Evolutionary conservation across 371 early-diverging fungal genomes (phyloP), one percentile per base, ranked within the genome.

Genomic region (Funneliformis caledonium): DNA sequence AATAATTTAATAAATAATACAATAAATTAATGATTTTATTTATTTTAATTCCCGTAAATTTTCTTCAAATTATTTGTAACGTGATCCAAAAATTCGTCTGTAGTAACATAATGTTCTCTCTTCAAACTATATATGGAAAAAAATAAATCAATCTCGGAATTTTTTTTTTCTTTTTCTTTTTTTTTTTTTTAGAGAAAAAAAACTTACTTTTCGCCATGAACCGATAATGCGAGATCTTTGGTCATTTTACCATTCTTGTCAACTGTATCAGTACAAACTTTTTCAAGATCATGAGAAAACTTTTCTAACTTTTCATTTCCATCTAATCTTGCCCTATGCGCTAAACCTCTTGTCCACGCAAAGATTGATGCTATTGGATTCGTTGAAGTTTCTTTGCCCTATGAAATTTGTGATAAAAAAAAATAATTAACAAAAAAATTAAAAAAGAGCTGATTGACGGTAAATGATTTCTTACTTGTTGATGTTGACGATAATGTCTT

Each of bases 291-390:
- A 65, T 89, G 82, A 78, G 93, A 88, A 90, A 96, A 98, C 81
- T 89, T 83, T 69, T 87, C 86, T 75, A 98, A 88, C 47, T 91
- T 93, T 33, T 89, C 84, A 84, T 96, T 94, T 56, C 88, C 87
- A 85, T 98, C 99, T 52, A 98, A 88, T 88, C 93, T 94, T 78
- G 98, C 98, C 81, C 99, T 96, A 85, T 98, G 99, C 14, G 91
- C 92, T 77, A 98, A 48, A 80, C 99, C 99, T 79, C 98, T 94
- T 59, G 97, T 94, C 98, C 98, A 98, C 31, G 99, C 98, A 88
- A 97, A 98, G 88, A 98, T 98, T 61, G 94, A 94, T 5, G 99
- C 98, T 81, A 98, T 96, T 3, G 99, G 97, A 92, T 98, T 98
- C 83, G 99, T 98, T 19, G 94, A 94, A 6, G 96, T 95, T 82